A percentile compares a stretch with the other conserved stretches of the same genome.
Conservation (phyloP, 192 early-diverging fungal genomes). For the Mortierella antarctica region DNA sequence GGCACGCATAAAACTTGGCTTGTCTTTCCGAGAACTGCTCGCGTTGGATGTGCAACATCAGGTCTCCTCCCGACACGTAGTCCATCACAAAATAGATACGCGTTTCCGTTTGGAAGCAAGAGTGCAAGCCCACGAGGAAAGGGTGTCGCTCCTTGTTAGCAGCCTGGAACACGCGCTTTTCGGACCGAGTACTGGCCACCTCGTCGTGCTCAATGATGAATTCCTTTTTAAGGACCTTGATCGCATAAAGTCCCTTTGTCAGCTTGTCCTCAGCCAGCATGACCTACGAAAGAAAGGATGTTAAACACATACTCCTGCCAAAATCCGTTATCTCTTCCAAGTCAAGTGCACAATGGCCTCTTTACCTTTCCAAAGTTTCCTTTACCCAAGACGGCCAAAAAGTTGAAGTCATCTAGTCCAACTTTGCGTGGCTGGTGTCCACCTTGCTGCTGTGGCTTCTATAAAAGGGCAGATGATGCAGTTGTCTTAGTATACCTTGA, state of each 20-base stretch:
- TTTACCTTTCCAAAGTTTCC: slow-evolving; percentile 97
- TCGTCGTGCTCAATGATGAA: slow-evolving; percentile 99
- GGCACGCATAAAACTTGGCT: slow-evolving; percentile 96
- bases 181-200: slow-evolving; percentile 87
- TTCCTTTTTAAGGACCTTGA: slow-evolving; percentile 98
- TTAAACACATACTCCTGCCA: neutral
- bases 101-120: slow-evolving; percentile 95
- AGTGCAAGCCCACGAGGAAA: slow-evolving; percentile 96
- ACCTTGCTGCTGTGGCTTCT: slow-evolving; percentile 28
- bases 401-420: slow-evolving; percentile 92
- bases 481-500: too few relatives aligned
- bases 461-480: neutral
- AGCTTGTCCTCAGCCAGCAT: slow-evolving; percentile 96
- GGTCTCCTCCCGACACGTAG: slow-evolving; percentile 95
- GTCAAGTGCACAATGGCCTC: neutral
- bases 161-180: slow-evolving; percentile 93
- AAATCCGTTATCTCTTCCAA: neutral
- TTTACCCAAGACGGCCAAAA: slow-evolving; percentile 95
- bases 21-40: slow-evolving; percentile 90
- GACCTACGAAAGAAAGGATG: slow-evolving; percentile 62
- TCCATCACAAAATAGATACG: slow-evolving; percentile 99
- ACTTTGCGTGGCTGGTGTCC: slow-evolving; percentile 65
- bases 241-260: slow-evolving; percentile 87
- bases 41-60: slow-evolving; percentile 99
- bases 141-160: slow-evolving; percentile 93